A percentile compares a stretch with the other conserved stretches of the same genome.
These are phyloP conservation scores for Schrenkiella parvula DNA, from an alignment of 345 rosid species.

Conservation along the genomic window DNA sequence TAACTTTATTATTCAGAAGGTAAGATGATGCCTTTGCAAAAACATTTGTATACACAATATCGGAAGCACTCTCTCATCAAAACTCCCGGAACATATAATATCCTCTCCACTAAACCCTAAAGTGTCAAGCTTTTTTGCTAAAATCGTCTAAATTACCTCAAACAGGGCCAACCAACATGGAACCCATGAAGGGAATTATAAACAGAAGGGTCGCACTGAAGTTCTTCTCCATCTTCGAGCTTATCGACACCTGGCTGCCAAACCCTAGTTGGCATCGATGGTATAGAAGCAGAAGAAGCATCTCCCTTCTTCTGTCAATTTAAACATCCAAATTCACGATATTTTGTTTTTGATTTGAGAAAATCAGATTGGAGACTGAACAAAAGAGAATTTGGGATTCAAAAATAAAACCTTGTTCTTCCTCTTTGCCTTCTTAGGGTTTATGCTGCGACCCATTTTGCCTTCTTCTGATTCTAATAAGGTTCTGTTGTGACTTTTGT, in stretches of 20 bases:
- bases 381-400: background rate
- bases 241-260: conserved; percentile 99
- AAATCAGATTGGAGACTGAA: background rate
- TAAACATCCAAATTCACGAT: background rate
- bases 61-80: background rate
- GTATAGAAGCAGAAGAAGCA: conserved; percentile 53
- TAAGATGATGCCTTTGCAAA: background rate
- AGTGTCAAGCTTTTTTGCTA: background rate
- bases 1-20: background rate
- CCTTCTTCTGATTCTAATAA: background rate
- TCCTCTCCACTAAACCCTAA: background rate
- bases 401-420: conserved; percentile 56
- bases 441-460: conserved; percentile 67
- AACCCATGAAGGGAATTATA: conserved; percentile 89
- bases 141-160: conserved; percentile 47
- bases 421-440: conserved; percentile 72
- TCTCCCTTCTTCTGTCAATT: conserved; percentile 40
- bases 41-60: background rate
- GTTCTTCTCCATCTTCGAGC: conserved; percentile 94
- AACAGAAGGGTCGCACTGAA: conserved; percentile 88
- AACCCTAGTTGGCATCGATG: conserved; percentile 64
- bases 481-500: background rate
- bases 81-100: background rate
- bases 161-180: conserved; percentile 92
- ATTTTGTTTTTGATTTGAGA: background rate